These are phyloP conservation scores for Pseudomicrostroma phylloplanum DNA, from an alignment of 1,284 basidiomycete species.

Conservation along the genomic window DNA sequence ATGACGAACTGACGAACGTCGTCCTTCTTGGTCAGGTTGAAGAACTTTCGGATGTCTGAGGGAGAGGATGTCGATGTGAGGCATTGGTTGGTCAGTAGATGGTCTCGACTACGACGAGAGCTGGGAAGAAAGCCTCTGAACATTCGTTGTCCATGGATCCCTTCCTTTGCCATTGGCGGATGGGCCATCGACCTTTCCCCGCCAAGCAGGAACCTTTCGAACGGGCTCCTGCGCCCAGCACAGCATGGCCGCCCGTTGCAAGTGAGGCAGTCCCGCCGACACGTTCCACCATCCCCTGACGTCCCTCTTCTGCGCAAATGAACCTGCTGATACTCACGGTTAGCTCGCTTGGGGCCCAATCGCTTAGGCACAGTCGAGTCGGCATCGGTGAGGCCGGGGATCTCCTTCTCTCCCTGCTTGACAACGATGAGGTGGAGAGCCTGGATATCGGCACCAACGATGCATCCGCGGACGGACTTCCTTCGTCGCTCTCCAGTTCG, in stretches of 20 bases:
- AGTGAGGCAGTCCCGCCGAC: not conserved
- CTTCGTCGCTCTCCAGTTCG: slow-evolving; percentile 93
- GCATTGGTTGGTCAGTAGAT: not conserved
- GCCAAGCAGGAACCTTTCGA: too few species aligned
- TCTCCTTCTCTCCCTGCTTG: slow-evolving; percentile 90
- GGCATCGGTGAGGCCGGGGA: slow-evolving; percentile 82
- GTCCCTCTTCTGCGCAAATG: not conserved
- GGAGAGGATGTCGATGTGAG: not conserved
- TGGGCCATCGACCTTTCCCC: too few species aligned
- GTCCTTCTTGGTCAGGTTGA: slow-evolving; percentile 96
- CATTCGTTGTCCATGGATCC: not conserved
- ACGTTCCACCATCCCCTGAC: not conserved
- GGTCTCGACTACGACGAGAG: too few species aligned
- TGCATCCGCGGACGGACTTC: slow-evolving; percentile 97
- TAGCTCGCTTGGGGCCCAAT: slow-evolving; percentile 71
- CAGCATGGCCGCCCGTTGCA: not conserved
- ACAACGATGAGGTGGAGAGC: slow-evolving; percentile 90
- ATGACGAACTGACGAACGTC: slow-evolving; percentile 91
- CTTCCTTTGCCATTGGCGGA: not conserved
- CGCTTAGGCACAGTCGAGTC: slow-evolving; percentile 80
- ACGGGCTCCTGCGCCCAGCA: too few species aligned
- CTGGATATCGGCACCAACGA: slow-evolving; percentile 86
- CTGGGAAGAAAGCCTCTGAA: not conserved
- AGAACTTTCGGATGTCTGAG: slow-evolving; percentile 79
- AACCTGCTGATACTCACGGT: slow-evolving; percentile 24